phyloP scores from a whole-genome alignment of 1,139 yeast genomes.

The Schwanniomyces etchellsii region DNA sequence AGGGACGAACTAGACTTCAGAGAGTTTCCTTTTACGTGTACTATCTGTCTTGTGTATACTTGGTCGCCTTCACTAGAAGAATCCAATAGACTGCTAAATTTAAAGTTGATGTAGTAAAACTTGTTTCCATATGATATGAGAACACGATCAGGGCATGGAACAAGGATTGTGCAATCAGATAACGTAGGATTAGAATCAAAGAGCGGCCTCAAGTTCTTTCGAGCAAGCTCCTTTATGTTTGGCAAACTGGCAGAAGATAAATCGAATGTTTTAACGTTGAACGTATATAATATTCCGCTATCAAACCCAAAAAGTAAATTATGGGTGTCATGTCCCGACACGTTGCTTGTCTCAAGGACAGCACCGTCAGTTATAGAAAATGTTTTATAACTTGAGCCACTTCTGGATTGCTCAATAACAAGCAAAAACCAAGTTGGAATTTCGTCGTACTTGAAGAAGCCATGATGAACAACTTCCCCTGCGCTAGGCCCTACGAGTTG shows the following conservation, averaged over 20 bases:
- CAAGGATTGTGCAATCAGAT: slow-evolving; percentile 17
- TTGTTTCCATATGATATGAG: slow-evolving; percentile 33
- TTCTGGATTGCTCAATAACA: slow-evolving; percentile 13
- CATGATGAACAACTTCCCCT: slow-evolving; percentile 14
- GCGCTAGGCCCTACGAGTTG: slow-evolving; percentile 2
- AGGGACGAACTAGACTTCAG: slow-evolving; percentile 33
- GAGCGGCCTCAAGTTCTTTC: slow-evolving; percentile 17
- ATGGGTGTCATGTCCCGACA: slow-evolving; percentile 5
- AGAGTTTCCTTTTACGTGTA: slow-evolving; percentile 40
- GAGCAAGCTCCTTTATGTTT: slow-evolving; percentile 16
- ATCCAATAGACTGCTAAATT: slow-evolving; percentile 39
- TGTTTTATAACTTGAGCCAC: slow-evolving; percentile 15
- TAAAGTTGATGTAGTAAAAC: slow-evolving; percentile 39
- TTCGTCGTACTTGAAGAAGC: slow-evolving; percentile 15
- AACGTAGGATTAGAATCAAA: slow-evolving; percentile 9
- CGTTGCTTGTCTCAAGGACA: slow-evolving; percentile 17
- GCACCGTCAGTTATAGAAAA: slow-evolving; percentile 17
- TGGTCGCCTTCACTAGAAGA: slow-evolving; percentile 22
- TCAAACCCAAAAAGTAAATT: slow-evolving; percentile 17
- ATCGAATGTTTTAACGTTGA: slow-evolving; percentile 11
- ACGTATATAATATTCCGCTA: slow-evolving; percentile 22
- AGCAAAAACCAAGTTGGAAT: slow-evolving; percentile 19
- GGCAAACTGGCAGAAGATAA: slow-evolving; percentile 17
- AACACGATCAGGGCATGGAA: slow-evolving; percentile 43
- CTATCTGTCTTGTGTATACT: slow-evolving; percentile 27